Base-by-base conservation (phyloP, 768 basidiomycete genomes). In the Kwoniella pini region DNA sequence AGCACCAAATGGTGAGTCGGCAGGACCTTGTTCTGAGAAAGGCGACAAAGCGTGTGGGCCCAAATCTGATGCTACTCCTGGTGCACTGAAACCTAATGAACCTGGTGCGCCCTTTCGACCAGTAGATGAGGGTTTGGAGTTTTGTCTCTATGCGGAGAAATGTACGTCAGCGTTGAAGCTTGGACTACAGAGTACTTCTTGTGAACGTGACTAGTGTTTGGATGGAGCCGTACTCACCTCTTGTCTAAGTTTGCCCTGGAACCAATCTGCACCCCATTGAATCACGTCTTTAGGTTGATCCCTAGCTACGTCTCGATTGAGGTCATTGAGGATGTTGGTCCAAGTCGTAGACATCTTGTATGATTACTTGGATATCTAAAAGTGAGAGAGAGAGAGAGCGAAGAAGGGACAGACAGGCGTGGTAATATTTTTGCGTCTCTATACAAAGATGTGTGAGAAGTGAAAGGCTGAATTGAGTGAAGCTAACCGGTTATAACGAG, bases 261-360 rank as follows among this genome's bases (percentile, higher is more conserved):
- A 97, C 93, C 93, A 98, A 71, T 87, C 91, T 46, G 94, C 87
- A 40, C 77, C 79, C 72, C 75, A 80, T 79, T 97, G 95, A 45
- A 96, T 86, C 3, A 88, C 85, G 74, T 98, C 95, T 70, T 85
- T 86, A 21, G 95, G 93, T 77, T 92, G 90, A 3, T 85, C 90
- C 65, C 89, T 87, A 42, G 89, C 83, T 42, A 85, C 85, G 77
- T 95, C 94, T 75, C 90, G 86, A 67, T 89, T 87, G 55, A 97
- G 83, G 76, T 97, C 92, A 57, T 82, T 83, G 64, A 96, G 82
- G 64, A 97, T 54, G 49, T 66, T 62, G 1, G 61, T 65, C 71
- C 71, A 74, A n/a, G 65, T 52, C 36, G 57, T 62, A 12, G 68
- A 59, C 68, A 69, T 69, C 15, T 36, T 36, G 33, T 36, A 36